Evolutionary conservation across 208 protist genomes (phyloP), one percentile per base, ranked within the genome.

Genomic region (Leishmania martiniquensis): DNA sequence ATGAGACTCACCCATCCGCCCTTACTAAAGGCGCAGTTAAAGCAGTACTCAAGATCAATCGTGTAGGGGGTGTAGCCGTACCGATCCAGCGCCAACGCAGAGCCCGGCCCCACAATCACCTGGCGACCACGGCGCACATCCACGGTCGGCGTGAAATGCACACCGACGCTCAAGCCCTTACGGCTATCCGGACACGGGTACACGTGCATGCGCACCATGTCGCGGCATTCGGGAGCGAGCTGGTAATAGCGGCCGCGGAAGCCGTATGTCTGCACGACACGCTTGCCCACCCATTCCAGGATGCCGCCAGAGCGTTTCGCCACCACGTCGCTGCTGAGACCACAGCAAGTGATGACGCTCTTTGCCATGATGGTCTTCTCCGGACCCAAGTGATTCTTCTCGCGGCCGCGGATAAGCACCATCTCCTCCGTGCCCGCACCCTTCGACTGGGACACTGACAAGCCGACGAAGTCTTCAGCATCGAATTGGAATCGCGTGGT

Each of bases 231-330:
- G n/a, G 87, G 89, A 15, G 70, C 72, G 15, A 96, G 57, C 76
- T 96, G 87, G 72, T 94, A 95, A 78, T 98, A 98, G 34, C 88
- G 85, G 20, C 94, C 92, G 51, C 94, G 91, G 77, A 97, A 96
- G 77, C 86, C 84, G 75, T 95, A 93, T 13, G 86, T 95, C 75
- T 95, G 90, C 60, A 75, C 73, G 22, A 95, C 84, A 69, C 89
- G 90, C 74, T 80, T 83, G 42, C 90, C 92, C 37, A 95, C 71
- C 47, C 78, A 78, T 47, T 73, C 73, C 20, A 91, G 44, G 76
- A 91, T 79, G 59, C 55, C 79, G 22, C 91, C 93, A 22, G 87
- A 91, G 68, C 83, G 80, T 45, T 81, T 77, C 13, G 91, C 95
- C n/a, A 95, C 74, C 15, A 87, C 69, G 69, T 96, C 92, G 74